Percentiles rank a stretch among this genome's conserved stretches.
These are phyloP conservation scores for Litchi chinensis DNA, from an alignment of 345 rosid genomes.

Conservation along the genomic window DNA sequence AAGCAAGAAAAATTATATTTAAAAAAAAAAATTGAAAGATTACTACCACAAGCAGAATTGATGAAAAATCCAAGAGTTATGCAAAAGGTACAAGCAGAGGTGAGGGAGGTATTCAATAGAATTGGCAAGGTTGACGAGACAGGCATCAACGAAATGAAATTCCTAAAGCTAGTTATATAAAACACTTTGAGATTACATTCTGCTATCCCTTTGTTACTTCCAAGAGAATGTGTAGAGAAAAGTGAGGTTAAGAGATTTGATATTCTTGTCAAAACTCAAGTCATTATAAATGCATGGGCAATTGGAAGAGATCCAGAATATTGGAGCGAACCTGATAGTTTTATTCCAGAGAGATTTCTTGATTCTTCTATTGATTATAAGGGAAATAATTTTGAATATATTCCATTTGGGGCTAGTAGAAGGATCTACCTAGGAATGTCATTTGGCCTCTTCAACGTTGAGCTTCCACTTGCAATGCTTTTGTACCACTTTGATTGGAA, in stretches of 20 bases:
- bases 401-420: slow-evolving; percentile 37
- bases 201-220: too few species aligned
- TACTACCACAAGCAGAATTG: slow-evolving; percentile 11
- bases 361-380: slow-evolving; percentile 21
- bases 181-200: slow-evolving; percentile 36
- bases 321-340: slow-evolving; percentile 38
- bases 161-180: slow-evolving; percentile 25
- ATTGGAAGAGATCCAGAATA: slow-evolving; percentile 34
- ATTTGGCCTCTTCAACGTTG: slow-evolving; percentile 18
- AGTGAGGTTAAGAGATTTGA: slow-evolving; percentile 29
- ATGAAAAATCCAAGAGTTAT: slow-evolving; percentile 27
- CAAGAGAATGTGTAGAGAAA: slow-evolving; percentile 23
- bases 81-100: slow-evolving; percentile 31
- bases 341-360: slow-evolving; percentile 31
- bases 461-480: slow-evolving; percentile 32
- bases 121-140: slow-evolving; percentile 28
- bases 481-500: slow-evolving; percentile 50
- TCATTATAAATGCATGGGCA: slow-evolving; percentile 39
- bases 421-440: slow-evolving; percentile 34
- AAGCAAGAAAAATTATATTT: too few species aligned
- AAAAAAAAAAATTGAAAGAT: too few species aligned
- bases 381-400: slow-evolving; percentile 18
- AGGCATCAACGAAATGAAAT: slow-evolving; percentile 20
- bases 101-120: slow-evolving; percentile 20
- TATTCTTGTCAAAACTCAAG: slow-evolving; percentile 27